Percentiles rank a stretch among this genome's conserved stretches.
These are phyloP conservation scores for Plasmodium yoelii DNA, from an alignment of 169 alveolate species.

Conservation along the genomic window DNA sequence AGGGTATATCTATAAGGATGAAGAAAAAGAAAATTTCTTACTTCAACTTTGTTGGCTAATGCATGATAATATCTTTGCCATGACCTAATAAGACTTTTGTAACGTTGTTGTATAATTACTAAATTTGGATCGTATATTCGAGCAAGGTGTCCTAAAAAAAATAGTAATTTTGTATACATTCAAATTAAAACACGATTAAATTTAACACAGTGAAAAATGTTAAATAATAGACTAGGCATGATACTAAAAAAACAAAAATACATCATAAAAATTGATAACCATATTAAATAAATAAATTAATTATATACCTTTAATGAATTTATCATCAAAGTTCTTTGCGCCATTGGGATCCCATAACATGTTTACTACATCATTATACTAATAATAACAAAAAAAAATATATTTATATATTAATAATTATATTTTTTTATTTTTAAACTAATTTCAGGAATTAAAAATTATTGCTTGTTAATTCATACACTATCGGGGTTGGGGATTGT, in stretches of 20 bases:
- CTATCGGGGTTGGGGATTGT: constrained; percentile 16
- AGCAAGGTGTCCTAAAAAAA: constrained; percentile 18
- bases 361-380: constrained; percentile 42
- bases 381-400: constrained; percentile 8
- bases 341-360: constrained; percentile 66
- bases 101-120: constrained; percentile 49
- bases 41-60: constrained; percentile 37
- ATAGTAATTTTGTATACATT: neutral
- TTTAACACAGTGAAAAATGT: too few relatives aligned
- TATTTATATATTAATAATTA: neutral
- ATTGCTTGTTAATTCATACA: constrained; percentile 20
- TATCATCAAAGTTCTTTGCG: constrained; percentile 30
- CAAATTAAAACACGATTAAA: neutral
- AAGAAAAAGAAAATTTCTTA: constrained; percentile 20
- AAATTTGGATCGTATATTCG: constrained; percentile 41
- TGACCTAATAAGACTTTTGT: constrained; percentile 34
- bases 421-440: neutral
- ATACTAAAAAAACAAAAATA: neutral
- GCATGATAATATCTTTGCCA: constrained; percentile 49
- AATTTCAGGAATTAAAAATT: neutral
- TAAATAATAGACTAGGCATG: neutral
- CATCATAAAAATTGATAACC: neutral
- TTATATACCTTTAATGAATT: constrained; percentile 52
- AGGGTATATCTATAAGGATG: neutral
- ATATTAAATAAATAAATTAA: constrained; percentile 1